Evolutionary conservation across 352 stramenopile genomes (phyloP).

Genomic region (Globisporangium spiculum): DNA sequence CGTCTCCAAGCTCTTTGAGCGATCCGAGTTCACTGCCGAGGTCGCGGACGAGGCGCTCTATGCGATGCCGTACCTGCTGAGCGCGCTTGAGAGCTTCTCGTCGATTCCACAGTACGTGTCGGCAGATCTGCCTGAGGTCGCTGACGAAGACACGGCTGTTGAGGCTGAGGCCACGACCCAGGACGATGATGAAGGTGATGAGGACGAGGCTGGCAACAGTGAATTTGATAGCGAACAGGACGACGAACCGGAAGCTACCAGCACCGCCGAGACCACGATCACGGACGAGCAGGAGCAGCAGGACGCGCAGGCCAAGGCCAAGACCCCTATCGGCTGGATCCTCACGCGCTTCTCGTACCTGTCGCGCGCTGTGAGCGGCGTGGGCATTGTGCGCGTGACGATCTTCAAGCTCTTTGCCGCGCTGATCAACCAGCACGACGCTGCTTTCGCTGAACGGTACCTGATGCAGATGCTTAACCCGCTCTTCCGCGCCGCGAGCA

Average conservation of each 20-base stretch:
- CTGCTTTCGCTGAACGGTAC: slow-evolving; percentile 47
- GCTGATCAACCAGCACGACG: slow-evolving; percentile 57
- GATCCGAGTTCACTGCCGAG: slow-evolving; percentile 42
- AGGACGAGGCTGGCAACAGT: slow-evolving; percentile 12
- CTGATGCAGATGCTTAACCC: slow-evolving; percentile 85
- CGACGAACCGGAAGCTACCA: slow-evolving; percentile 20
- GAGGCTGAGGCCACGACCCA: slow-evolving; percentile 16
- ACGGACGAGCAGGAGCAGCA: slow-evolving; percentile 38
- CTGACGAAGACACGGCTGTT: slow-evolving; percentile 16
- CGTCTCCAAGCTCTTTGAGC: slow-evolving; percentile 72
- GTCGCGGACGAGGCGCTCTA: slow-evolving; percentile 56
- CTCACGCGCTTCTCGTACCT: slow-evolving; percentile 84
- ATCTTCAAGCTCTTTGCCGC: slow-evolving; percentile 88
- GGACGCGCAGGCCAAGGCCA: slow-evolving; percentile 46
- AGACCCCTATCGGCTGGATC: slow-evolving; percentile 77
- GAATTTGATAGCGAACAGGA: slow-evolving; percentile 5
- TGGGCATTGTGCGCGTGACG: slow-evolving; percentile 58
- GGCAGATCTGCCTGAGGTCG: slow-evolving; percentile 17
- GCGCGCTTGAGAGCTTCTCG: slow-evolving; percentile 46
- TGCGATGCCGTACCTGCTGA: slow-evolving; percentile 59
- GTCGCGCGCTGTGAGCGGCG: slow-evolving; percentile 44
- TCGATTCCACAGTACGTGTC: slow-evolving; percentile 59
- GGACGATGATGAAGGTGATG: slow-evolving; percentile 10
- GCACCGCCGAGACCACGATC: slow-evolving; percentile 22
- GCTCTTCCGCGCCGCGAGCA: slow-evolving; percentile 66